Percentiles rank a stretch among this genome's conserved stretches.
Conservation (phyloP, 2,329 filamentous ascomycete genomes). For the Fusarium coffeatum region DNA sequence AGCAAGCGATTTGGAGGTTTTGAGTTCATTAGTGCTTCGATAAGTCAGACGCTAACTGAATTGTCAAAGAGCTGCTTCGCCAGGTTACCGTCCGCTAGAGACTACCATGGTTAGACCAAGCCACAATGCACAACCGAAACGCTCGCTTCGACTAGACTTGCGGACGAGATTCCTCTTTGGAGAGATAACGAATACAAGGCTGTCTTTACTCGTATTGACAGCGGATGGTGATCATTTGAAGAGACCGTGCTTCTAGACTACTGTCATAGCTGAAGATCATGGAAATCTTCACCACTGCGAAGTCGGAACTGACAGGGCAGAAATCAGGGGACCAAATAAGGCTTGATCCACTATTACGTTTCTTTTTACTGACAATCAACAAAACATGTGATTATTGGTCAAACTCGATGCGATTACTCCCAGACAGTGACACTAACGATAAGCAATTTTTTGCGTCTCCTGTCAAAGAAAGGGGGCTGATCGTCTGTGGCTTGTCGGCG, state of each 20-base stretch:
- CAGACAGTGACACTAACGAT: not conserved
- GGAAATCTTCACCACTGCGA: not conserved
- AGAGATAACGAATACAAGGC: not conserved
- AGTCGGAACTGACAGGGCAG: not conserved
- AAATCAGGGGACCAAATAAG: not conserved
- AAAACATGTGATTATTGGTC: not conserved
- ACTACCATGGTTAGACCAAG: not conserved
- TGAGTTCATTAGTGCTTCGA: conserved; percentile 4
- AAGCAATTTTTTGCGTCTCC: not conserved
- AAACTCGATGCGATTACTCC: not conserved
- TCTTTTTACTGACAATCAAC: not conserved
- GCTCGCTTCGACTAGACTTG: not conserved
- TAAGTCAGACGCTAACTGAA: conserved; percentile 1
- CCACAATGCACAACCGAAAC: conserved; percentile 8
- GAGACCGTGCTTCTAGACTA: not conserved
- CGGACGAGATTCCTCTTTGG: conserved; percentile 17
- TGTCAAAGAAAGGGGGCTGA: not conserved
- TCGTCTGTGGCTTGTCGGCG: not conserved
- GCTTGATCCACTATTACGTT: not conserved
- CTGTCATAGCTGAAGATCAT: not conserved
- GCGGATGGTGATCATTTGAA: not conserved
- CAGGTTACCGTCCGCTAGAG: not conserved
- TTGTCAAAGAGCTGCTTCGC: not conserved
- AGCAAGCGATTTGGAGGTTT: not conserved
- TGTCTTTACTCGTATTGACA: not conserved